Base-by-base conservation (phyloP, 2,329 filamentous ascomycete species). In the Cladophialophora carrionii region DNA sequence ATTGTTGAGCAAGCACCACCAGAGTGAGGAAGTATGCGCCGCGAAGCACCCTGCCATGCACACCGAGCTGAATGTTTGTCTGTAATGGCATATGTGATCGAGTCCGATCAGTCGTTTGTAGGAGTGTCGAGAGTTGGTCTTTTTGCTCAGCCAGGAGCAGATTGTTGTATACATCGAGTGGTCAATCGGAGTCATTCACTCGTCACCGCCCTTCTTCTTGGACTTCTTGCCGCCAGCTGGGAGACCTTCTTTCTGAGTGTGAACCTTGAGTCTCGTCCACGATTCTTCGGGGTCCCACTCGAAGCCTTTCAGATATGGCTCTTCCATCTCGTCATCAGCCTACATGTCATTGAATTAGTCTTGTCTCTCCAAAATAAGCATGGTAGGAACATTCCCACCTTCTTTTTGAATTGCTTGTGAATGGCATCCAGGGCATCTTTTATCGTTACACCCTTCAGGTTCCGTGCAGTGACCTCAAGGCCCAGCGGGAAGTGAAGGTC, bases 371-470 rank as follows among this genome's bases (percentile, higher is more conserved):
- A 41, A 14, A 3, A 10, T 10, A 29, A 26, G n/a, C 14, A 20
- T 32, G 29, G 3, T 26, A 29, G 55, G 37, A 43, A n/a, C 8
- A 14, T 52, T 78, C 87, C 73, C 80, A 93, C 94, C 86, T 93
- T 90, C 87, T 97, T 97, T 86, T 96, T 96, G 84, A 91, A 96
- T 73, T 90, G 87, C 84, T 96, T 97, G 85, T 96, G 84, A 80
- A 98, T 97, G 74, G 92, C 94, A 78, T 97, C 93, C 78, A 96
- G 77, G 64, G 92, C 92, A 79, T 98, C 94, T 84, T 97, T 97
- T 84, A 98, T 94, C 63, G 94, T 98, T 72, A 98, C 92, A 63
- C 94, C 94, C 79, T 93, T 94, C 73, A 93, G 82, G 80, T 97
- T 98, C 75, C 94, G 87, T 75, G 92, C 94, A 34, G 90, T 91